Evolutionary conservation across 164 flowering plant genomes (phyloP), one percentile per base, ranked within the genome.

Genomic region (Berberis vulgaris): DNA sequence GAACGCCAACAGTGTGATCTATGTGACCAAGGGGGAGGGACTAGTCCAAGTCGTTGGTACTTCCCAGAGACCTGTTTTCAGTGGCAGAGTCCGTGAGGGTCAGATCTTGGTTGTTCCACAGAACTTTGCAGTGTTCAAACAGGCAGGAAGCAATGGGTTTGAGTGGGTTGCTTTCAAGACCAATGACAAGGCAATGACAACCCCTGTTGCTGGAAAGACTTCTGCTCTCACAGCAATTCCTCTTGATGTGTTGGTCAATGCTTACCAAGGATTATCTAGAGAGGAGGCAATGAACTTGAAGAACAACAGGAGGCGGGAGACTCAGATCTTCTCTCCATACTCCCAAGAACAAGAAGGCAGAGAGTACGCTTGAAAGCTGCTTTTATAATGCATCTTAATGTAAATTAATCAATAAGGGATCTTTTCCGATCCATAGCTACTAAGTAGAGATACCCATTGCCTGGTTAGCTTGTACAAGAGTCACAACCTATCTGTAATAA

Each of bases 1-100:
- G 57, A 83, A 86, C 67, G 79, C 86, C 47, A 84, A 89, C 76
- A 73, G 72, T 43, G 58, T 87, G 4, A 41, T 80, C 40, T 89
- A 84, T 76, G 61, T 57, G 11, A 78, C 79, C 0, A 80, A 43
- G 58, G 85, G 12, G 80, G 81, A 47, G 26, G 26, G 26, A 26
- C 26, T 26, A 26, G 26, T 26, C 26, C 26, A 26, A 26, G 59
- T 79, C 3, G 81, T 76, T 7, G 68, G 63, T 4, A 26, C 69
- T 66, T 60, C 61, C 2, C 74, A 73, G 6, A 41, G 67, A 26
- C 60, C 69, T 3, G 61, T 74, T 26, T 26, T 26, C 26, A 26
- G 26, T 0, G 26, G 26, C 26, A 26, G 26, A 26, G 26, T 26
- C 26, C 26, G 26, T 26, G 26, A 26, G 26, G 26, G 26, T 26